Base-by-base conservation (phyloP, 805 yeast species). In the Yarrowia keelungensis region DNA sequence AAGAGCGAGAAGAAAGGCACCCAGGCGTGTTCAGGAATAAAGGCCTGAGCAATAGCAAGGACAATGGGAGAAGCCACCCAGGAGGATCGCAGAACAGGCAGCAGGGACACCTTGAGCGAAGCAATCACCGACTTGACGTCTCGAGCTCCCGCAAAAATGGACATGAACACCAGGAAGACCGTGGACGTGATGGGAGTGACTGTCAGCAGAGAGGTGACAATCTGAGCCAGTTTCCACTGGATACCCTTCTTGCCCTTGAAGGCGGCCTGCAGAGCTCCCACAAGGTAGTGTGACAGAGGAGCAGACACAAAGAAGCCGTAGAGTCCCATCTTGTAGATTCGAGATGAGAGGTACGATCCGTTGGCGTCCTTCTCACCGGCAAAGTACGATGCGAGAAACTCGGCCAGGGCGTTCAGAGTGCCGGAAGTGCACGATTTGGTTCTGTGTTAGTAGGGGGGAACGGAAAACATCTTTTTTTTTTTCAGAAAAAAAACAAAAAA, bases 1-100 rank as follows among this genome's bases (percentile, higher is more conserved):
- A 79, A 74, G 68, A 79, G 69, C 41, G 79, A 73, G 73, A 79
- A 79, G 73, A 76, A 75, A 8, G 82, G 82, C 35, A 79, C 79
- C 82, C 82, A 79, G 19, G 80, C 77, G 26, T 73, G 70, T 71
- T 76, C 77, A 41, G 81, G 81, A 45, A 79, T 71, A 67, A 76
- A 77, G 41, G 73, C 74, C 72, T 79, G 82, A 22, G 81, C 81
- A 53, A 79, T 56, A 5, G 78, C 80, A 67, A 79, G 69, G 7
- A 76, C 71, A 36, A 76, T 51, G 12, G 82, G 82, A n/a, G 80
- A 75, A 15, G 78, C 72, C 56, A 76, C 70, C 82, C 81, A 79
- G 43, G 76, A 72, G 47, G 78, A 73, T 68, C 72, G 73, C 71
- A 79, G 68, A 15, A 79, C 78, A 8, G 79, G 76, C 71, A 76